Conservation (phyloP, 2,329 filamentous ascomycete species). For the Microdochium trichocladiopsis region DNA sequence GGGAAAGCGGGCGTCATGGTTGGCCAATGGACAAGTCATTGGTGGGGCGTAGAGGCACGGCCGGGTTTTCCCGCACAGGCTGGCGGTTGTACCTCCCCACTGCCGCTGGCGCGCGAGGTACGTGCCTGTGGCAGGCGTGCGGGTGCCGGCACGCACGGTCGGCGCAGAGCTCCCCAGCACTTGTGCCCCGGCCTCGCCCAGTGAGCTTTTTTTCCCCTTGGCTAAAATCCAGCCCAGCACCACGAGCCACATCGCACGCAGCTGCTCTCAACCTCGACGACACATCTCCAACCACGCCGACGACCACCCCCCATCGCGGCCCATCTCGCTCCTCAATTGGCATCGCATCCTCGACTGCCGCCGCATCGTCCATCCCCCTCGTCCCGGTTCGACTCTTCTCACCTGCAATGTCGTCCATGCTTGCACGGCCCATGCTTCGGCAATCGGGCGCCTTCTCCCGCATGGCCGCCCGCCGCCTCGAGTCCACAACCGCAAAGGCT, state of each 20-base stretch:
- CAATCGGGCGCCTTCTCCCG: constrained; percentile 28
- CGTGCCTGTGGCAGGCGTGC: background rate
- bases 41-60: background rate
- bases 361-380: background rate
- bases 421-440: constrained; percentile 23
- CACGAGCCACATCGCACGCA: background rate
- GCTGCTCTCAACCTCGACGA: background rate
- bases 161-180: background rate
- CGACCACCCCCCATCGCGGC: background rate
- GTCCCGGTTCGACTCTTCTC: background rate
- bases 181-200: background rate
- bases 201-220: constrained; percentile 1
- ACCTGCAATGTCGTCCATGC: constrained; percentile 3
- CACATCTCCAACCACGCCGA: background rate
- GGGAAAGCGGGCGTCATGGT: background rate
- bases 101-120: background rate
- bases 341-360: background rate
- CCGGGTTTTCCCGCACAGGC: background rate
- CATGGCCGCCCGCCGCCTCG: constrained; percentile 47
- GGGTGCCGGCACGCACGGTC: background rate
- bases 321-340: background rate
- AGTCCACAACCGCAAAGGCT: constrained; percentile 48
- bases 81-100: background rate
- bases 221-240: background rate
- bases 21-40: background rate